Conservation (phyloP, 1,139 yeast species). For the Taphrina sp. region DNA sequence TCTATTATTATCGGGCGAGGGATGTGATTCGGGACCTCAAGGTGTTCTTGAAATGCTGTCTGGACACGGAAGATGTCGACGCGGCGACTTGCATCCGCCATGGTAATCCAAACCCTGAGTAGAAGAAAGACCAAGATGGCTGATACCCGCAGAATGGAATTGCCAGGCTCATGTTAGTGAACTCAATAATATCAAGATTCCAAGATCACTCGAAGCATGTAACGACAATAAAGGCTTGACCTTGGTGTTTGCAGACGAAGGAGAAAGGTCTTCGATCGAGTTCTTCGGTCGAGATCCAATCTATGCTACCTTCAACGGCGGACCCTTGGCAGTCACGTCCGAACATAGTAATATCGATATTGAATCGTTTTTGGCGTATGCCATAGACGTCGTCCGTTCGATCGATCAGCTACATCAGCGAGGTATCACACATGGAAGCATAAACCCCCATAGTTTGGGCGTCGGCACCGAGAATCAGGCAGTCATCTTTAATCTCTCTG, state of each 20-base stretch:
- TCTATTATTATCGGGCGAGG: constrained; percentile 3
- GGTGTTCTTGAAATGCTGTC: constrained; percentile 12
- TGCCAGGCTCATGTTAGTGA: constrained; percentile 14
- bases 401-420: constrained; percentile 10
- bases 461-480: constrained; percentile 1
- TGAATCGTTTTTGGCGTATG: constrained; percentile 18
- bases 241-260: constrained; percentile 21
- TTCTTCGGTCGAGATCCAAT: constrained; percentile 4
- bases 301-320: background rate
- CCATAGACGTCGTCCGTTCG: constrained; percentile 14
- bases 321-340: background rate
- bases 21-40: constrained; percentile 2
- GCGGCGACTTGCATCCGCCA: constrained; percentile 18
- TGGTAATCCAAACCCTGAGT: background rate
- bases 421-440: constrained; percentile 25
- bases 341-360: constrained; percentile 11
- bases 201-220: constrained; percentile 18
- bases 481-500: constrained; percentile 9
- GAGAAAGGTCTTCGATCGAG: constrained; percentile 7
- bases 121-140: background rate
- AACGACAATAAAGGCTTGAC: constrained; percentile 23
- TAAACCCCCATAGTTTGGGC: constrained; percentile 19
- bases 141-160: constrained; percentile 12
- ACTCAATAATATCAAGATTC: constrained; percentile 7
- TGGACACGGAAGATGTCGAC: constrained; percentile 6